Conservation (phyloP, 345 rosid genomes). For the Bretschneidera sinensis region DNA sequence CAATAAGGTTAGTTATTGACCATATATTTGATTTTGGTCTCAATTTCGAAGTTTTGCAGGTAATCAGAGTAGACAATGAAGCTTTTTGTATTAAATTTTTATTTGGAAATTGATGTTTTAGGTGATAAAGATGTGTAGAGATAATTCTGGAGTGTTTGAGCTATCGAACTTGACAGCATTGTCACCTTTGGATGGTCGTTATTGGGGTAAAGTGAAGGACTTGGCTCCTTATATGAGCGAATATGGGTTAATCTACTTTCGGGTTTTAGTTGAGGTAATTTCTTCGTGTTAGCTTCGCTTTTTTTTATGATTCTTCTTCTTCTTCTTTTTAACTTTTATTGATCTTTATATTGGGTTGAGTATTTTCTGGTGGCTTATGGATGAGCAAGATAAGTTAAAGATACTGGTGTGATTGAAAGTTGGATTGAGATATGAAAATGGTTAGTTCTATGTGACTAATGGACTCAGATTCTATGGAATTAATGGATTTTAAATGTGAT, state of each 20-base stretch:
- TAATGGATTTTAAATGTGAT: no score
- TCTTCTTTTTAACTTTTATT: not conserved
- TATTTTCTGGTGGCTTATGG: no score
- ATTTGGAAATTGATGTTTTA: slow-evolving; percentile 14
- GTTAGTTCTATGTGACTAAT: no score
- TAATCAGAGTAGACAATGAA: no score
- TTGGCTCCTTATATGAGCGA: slow-evolving; percentile 87
- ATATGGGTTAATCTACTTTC: slow-evolving; percentile 71
- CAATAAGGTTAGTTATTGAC: slow-evolving; percentile 25
- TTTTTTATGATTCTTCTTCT: not conserved
- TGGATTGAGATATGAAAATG: no score
- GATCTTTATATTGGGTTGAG: no score
- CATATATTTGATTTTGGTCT: not conserved
- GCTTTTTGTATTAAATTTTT: no score
- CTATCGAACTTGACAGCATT: slow-evolving; percentile 75
- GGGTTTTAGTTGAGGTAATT: slow-evolving; percentile 86
- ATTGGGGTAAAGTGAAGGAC: slow-evolving; percentile 81
- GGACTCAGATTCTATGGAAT: no score
- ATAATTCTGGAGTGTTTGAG: slow-evolving; percentile 38
- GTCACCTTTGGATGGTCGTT: slow-evolving; percentile 93
- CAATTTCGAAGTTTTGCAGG: not conserved
- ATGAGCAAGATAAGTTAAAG: no score
- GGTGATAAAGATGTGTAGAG: slow-evolving; percentile 43
- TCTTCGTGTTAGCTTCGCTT: no score
- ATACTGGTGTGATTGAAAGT: no score